Conservation (phyloP, 805 yeast species). For the Schizosaccharomyces pombe region ASM294v3 CU329670.1:3649501-3650000, state of each 20-base stretch:
- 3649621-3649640: neutral
- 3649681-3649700: neutral
- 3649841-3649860: neutral
- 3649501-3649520: too few relatives aligned
- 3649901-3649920: neutral
- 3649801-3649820: neutral
- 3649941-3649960: slow-evolving; percentile 58
- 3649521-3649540: too few relatives aligned
- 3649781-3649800: neutral
- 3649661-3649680: too few relatives aligned
- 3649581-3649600: slow-evolving; percentile 67
- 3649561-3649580: slow-evolving; percentile 82
- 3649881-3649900: too few relatives aligned
- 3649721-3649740: neutral
- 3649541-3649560: slow-evolving; percentile 20
- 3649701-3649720: neutral
- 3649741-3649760: neutral
- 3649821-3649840: neutral
- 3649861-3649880: too few relatives aligned
- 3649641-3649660: neutral
- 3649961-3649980: slow-evolving; percentile 41
- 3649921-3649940: slow-evolving; percentile 43
- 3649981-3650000: slow-evolving; percentile 27
- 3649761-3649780: neutral
- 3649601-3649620: slow-evolving; percentile 28